These are phyloP conservation scores for Teratosphaeriaceae sp. DNA, from an alignment of 2,329 filamentous ascomycete species.

Conservation along the genomic window DNA sequence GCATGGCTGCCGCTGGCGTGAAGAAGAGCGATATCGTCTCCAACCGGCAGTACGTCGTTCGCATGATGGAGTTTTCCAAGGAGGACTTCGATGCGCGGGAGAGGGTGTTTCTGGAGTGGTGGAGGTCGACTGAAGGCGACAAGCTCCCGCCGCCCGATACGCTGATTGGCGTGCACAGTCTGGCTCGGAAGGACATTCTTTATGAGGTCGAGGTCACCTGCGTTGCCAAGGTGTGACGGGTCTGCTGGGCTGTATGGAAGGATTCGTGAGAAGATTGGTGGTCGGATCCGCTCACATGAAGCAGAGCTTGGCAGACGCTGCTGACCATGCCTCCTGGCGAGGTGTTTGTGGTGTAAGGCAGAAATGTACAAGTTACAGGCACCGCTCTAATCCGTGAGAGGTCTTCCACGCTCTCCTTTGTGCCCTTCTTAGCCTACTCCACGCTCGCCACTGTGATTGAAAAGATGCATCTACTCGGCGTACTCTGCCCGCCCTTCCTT, in stretches of 20 bases:
- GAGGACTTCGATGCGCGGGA: conserved; percentile 10
- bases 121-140: conserved; percentile 12
- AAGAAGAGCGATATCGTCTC: conserved; percentile 16
- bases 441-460: too few species aligned
- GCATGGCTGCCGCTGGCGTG: conserved; percentile 11
- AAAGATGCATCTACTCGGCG: conserved; percentile 32
- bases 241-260: too few species aligned
- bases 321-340: too few species aligned
- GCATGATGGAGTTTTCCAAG: conserved; percentile 4
- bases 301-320: too few species aligned
- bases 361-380: too few species aligned
- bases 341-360: too few species aligned
- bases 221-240: neutral
- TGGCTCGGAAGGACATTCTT: conserved; percentile 12
- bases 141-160: conserved; percentile 12
- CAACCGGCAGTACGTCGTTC: conserved; percentile 18
- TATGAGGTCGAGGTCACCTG: conserved; percentile 12
- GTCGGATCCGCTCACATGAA: too few species aligned
- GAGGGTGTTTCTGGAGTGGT: conserved; percentile 12
- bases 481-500: conserved; percentile 60
- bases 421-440: too few species aligned
- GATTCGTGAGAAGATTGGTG: too few species aligned
- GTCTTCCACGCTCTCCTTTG: too few species aligned
- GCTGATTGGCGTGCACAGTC: conserved; percentile 14
- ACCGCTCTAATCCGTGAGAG: too few species aligned